phyloP scores from a whole-genome alignment of 768 basidiomycete genomes.

The Termitomyces sp. region DNA sequence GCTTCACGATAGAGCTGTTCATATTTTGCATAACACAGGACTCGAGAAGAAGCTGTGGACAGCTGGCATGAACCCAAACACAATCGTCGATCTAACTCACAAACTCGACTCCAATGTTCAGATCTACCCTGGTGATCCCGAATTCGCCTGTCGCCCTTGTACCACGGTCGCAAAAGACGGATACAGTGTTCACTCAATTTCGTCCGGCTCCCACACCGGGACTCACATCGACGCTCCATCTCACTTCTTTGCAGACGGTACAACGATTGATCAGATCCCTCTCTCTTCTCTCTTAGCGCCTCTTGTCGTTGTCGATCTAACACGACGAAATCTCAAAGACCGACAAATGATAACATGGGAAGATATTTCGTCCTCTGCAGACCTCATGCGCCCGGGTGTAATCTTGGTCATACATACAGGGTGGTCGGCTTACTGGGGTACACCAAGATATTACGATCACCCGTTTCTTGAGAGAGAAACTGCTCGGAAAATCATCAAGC shows the following conservation, averaged over 20 bases:
- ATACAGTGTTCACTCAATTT: constrained; percentile 48
- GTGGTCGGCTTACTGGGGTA: constrained; percentile 58
- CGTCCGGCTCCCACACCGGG: constrained; percentile 68
- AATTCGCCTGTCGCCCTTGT: constrained; percentile 34
- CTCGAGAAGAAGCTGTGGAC: not conserved
- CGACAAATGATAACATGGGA: constrained; percentile 57
- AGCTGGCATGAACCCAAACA: constrained; percentile 8
- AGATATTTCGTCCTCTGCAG: constrained; percentile 34
- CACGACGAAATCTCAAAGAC: constrained; percentile 17
- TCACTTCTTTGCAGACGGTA: constrained; percentile 61
- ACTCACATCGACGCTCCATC: constrained; percentile 80
- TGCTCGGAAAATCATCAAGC: constrained; percentile 43
- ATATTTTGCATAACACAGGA: not conserved
- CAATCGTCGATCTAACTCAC: constrained; percentile 55
- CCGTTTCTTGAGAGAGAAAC: constrained; percentile 58
- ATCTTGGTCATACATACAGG: constrained; percentile 63
- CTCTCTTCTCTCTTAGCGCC: constrained; percentile 51
- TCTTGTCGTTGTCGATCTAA: constrained; percentile 54
- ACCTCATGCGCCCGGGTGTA: constrained; percentile 33
- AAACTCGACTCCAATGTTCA: constrained; percentile 39
- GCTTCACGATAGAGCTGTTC: not conserved
- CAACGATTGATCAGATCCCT: constrained; percentile 55
- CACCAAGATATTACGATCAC: constrained; percentile 52
- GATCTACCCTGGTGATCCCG: constrained; percentile 56
- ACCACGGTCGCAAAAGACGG: constrained; percentile 42